phyloP scores from a whole-genome alignment of 2,329 filamentous ascomycete species.

The Aureobasidium musti region DNA sequence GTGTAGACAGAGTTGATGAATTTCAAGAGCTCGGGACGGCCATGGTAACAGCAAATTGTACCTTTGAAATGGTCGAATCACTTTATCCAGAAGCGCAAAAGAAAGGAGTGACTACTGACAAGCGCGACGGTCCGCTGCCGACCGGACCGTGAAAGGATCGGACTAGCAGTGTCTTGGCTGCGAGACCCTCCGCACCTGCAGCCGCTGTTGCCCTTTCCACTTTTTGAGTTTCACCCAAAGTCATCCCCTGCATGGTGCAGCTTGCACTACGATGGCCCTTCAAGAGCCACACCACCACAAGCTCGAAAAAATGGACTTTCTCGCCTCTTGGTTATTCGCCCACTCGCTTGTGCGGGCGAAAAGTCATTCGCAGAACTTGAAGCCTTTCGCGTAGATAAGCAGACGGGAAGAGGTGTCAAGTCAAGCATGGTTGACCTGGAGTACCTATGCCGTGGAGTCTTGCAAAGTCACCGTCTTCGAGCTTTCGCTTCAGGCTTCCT shows the following conservation, averaged over 20 bases:
- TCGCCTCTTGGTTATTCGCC: not conserved
- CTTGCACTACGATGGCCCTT: slow-evolving; percentile 1
- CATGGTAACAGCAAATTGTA: not conserved
- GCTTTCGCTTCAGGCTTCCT: not conserved
- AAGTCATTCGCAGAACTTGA: not conserved
- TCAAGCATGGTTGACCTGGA: not conserved
- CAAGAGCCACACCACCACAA: slow-evolving; percentile 2
- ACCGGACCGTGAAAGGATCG: slow-evolving; percentile 4
- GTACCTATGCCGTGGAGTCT: not conserved
- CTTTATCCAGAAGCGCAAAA: not conserved
- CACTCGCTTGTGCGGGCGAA: not conserved
- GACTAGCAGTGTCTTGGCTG: not conserved
- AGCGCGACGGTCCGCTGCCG: slow-evolving; percentile 10
- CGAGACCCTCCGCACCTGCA: not conserved
- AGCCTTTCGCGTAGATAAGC: slow-evolving; percentile 22
- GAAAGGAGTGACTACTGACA: not conserved
- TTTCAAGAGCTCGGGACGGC: too few species aligned
- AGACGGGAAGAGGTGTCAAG: not conserved
- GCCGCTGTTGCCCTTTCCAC: not conserved
- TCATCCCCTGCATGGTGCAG: slow-evolving; percentile 28
- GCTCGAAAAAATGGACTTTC: not conserved
- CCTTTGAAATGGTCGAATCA: not conserved
- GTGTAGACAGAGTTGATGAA: not conserved
- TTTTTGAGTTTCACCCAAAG: slow-evolving; percentile 7
- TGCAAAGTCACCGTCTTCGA: not conserved